These are phyloP conservation scores for Pterocarpus santalinus DNA, from an alignment of 306 rosid genomes.

Conservation along the genomic window DNA sequence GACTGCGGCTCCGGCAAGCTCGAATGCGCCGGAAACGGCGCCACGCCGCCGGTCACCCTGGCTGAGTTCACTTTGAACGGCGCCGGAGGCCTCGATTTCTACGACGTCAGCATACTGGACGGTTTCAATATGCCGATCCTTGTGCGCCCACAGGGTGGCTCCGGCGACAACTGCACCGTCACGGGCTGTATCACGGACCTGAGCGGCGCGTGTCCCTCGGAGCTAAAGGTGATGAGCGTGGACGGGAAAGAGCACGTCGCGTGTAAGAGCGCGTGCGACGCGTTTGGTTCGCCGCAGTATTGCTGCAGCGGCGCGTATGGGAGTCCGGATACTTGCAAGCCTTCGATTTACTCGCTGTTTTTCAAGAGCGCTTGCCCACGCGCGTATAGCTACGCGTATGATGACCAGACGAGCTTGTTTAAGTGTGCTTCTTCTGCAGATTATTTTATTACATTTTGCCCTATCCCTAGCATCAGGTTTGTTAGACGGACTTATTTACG, in stretches of 20 bases:
- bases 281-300: constrained; percentile 66
- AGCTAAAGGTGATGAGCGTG: constrained; percentile 60
- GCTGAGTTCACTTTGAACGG: constrained; percentile 87
- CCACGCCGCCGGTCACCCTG: constrained; percentile 79
- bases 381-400: constrained; percentile 89
- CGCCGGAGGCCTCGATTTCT: constrained; percentile 74
- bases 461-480: constrained; percentile 67
- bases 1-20: constrained; percentile 81
- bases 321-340: constrained; percentile 73
- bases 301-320: constrained; percentile 80
- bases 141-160: constrained; percentile 69
- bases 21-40: constrained; percentile 78
- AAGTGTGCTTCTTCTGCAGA: constrained; percentile 69
- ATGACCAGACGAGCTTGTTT: constrained; percentile 78
- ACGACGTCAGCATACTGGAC: constrained; percentile 84
- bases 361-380: constrained; percentile 87
- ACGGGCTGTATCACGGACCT: constrained; percentile 76
- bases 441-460: constrained; percentile 79
- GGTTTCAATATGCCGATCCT: constrained; percentile 85
- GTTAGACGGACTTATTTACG: not conserved
- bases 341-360: constrained; percentile 68
- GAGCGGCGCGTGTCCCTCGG: constrained; percentile 80
- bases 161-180: constrained; percentile 63
- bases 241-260: constrained; percentile 51
- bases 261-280: constrained; percentile 91